phyloP scores from a whole-genome alignment of 176 grass and related monocot species.

The Otatea glauca region DNA sequence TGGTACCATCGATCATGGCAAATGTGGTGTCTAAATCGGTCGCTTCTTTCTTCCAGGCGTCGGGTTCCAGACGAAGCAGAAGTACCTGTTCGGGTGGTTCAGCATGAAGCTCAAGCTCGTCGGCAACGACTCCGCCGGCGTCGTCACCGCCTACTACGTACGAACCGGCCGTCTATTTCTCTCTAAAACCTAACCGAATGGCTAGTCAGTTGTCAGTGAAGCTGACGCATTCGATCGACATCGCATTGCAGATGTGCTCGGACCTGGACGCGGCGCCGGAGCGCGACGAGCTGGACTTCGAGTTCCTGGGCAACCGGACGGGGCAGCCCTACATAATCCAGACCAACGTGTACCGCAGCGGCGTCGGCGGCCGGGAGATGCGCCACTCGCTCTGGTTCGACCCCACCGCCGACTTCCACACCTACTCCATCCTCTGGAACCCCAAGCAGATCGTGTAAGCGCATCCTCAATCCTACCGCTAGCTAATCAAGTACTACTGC shows the following conservation, averaged over 20 bases:
- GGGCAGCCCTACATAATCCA: conserved; percentile 95
- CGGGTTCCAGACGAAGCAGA: conserved; percentile 86
- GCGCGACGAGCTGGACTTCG: conserved; percentile 94
- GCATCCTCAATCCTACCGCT: neutral
- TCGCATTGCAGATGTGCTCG: conserved; percentile 81
- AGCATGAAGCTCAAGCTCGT: conserved; percentile 99
- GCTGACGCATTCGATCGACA: too few species aligned
- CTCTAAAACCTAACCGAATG: neutral
- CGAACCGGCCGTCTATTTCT: neutral
- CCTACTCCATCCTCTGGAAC: conserved; percentile 96
- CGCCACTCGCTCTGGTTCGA: conserved; percentile 97
- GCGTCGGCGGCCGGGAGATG: conserved; percentile 91
- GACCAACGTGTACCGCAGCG: conserved; percentile 92
- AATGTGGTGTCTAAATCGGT: too few species aligned
- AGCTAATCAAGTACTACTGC: too few species aligned
- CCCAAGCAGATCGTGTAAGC: conserved; percentile 86
- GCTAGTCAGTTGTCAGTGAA: neutral
- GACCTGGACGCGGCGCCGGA: conserved; percentile 74
- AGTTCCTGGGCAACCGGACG: conserved; percentile 96
- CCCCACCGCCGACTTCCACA: conserved; percentile 90
- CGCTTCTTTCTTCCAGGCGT: conserved; percentile 46
- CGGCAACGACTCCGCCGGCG: conserved; percentile 91
- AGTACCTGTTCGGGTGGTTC: conserved; percentile 91
- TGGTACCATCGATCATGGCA: neutral
- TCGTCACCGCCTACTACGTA: conserved; percentile 95